phyloP scores from a whole-genome alignment of 768 basidiomycete genomes.

The Rickenella mellea region DNA sequence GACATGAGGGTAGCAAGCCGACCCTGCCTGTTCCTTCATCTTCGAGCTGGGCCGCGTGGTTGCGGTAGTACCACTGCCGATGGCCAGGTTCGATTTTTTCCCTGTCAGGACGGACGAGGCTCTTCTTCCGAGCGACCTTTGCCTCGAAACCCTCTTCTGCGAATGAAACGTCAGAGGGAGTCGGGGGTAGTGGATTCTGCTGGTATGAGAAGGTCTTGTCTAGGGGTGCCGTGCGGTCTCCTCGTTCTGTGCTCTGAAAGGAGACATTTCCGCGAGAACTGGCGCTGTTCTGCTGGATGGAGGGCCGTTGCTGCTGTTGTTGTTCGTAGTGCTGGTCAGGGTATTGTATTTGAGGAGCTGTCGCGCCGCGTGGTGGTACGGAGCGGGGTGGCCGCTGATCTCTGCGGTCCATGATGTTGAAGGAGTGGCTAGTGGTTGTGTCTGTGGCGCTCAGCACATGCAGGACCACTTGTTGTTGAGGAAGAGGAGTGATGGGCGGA shows the following conservation, averaged over 20 bases:
- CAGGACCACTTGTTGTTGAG: too few relatives aligned
- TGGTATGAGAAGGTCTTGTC: conserved; percentile 44
- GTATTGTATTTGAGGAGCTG: conserved; percentile 12
- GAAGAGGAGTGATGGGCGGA: too few relatives aligned
- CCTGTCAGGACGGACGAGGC: conserved; percentile 83
- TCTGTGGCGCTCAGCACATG: conserved; percentile 15
- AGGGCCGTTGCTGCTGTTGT: conserved; percentile 6
- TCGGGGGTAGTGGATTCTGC: conserved; percentile 30
- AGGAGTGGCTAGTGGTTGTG: conserved; percentile 8
- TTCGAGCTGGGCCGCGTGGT: conserved; percentile 72
- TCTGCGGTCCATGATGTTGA: conserved; percentile 20
- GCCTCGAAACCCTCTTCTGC: conserved; percentile 42
- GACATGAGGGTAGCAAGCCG: conserved; percentile 76
- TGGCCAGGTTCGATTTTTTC: conserved; percentile 95
- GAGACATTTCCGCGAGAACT: conserved; percentile 36
- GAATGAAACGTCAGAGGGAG: conserved; percentile 16
- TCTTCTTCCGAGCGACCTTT: conserved; percentile 75
- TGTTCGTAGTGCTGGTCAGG: conserved; percentile 12
- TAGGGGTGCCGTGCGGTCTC: conserved; percentile 51
- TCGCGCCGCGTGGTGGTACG: conserved; percentile 20
- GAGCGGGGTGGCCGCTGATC: conserved; percentile 28
- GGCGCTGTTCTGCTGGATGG: conserved; percentile 3
- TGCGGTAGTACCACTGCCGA: conserved; percentile 90
- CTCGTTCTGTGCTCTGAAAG: conserved; percentile 61
- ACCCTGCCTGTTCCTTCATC: conserved; percentile 54